Conservation (phyloP, 2,329 filamentous ascomycete genomes). For the Ceratocystis eucalypticola region DNA sequence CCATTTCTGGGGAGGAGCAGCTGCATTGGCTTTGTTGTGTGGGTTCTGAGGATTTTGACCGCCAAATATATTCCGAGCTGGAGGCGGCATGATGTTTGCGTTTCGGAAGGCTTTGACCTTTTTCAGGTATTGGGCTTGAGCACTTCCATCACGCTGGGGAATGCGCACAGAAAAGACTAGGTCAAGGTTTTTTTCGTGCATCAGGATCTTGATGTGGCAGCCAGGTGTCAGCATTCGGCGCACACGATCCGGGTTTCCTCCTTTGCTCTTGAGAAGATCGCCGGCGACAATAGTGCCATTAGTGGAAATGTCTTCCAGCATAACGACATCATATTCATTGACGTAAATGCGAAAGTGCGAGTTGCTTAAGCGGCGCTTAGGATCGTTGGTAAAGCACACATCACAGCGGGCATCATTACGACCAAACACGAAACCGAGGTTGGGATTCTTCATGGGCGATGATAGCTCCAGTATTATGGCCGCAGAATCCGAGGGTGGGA, state of each 20-base stretch:
- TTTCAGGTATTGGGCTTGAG: constrained; percentile 49
- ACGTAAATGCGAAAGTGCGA: constrained; percentile 91
- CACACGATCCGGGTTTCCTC: constrained; percentile 26
- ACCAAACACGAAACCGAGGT: constrained; percentile 72
- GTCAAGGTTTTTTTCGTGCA: constrained; percentile 40
- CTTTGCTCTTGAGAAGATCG: constrained; percentile 41
- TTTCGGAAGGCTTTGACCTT: constrained; percentile 53
- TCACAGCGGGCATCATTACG: constrained; percentile 62
- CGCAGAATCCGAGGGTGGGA: constrained; percentile 37
- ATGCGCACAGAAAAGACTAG: constrained; percentile 77
- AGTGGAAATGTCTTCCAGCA: constrained; percentile 90
- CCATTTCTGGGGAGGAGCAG: neutral
- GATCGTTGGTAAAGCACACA: constrained; percentile 51
- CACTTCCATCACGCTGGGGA: constrained; percentile 56
- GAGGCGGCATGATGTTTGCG: constrained; percentile 20
- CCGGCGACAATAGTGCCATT: constrained; percentile 86
- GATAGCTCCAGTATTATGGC: constrained; percentile 71
- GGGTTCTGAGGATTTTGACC: neutral
- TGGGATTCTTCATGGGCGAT: constrained; percentile 52
- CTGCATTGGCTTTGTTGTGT: neutral
- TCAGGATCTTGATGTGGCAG: constrained; percentile 56
- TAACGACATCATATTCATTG: constrained; percentile 71
- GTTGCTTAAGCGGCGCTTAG: constrained; percentile 68
- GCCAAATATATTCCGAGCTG: constrained; percentile 9
- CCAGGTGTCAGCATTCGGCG: constrained; percentile 57